These are phyloP conservation scores for Trypanosoma cruzi DNA, from an alignment of 208 protist genomes.

Conservation along the genomic window DNA sequence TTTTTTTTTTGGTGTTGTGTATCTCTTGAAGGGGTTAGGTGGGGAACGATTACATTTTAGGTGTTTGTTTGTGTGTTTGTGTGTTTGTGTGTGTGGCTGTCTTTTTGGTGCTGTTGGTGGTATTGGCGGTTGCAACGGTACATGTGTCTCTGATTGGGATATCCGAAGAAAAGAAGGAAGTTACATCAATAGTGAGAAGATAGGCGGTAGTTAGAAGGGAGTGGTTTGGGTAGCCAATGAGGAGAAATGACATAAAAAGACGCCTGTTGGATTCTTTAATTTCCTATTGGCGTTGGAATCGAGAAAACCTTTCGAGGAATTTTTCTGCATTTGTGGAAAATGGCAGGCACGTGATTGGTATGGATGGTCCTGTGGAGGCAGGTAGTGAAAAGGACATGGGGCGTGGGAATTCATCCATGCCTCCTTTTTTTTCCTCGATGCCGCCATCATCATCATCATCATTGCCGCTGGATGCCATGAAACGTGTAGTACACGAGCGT, in stretches of 20 bases:
- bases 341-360: too few species aligned
- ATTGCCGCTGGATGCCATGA: constrained; percentile 22
- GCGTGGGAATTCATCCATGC: not conserved
- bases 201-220: not conserved
- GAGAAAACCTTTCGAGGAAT: not conserved
- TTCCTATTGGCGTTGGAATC: constrained; percentile 9
- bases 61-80: not conserved
- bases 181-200: too few species aligned
- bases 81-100: constrained; percentile 1
- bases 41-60: too few species aligned
- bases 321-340: not conserved
- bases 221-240: not conserved
- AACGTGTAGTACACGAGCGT: constrained; percentile 34
- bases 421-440: not conserved
- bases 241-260: not conserved
- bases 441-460: constrained; percentile 1
- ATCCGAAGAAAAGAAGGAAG: too few species aligned
- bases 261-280: not conserved
- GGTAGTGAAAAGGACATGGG: not conserved
- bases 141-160: too few species aligned
- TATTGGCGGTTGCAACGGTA: too few species aligned
- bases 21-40: too few species aligned
- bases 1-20: too few species aligned
- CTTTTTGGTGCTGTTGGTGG: too few species aligned
- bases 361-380: not conserved